Evolutionary conservation across 306 rosid genomes (phyloP), one percentile per base, ranked within the genome.

Genomic region (Astragalus membranaceus): DNA sequence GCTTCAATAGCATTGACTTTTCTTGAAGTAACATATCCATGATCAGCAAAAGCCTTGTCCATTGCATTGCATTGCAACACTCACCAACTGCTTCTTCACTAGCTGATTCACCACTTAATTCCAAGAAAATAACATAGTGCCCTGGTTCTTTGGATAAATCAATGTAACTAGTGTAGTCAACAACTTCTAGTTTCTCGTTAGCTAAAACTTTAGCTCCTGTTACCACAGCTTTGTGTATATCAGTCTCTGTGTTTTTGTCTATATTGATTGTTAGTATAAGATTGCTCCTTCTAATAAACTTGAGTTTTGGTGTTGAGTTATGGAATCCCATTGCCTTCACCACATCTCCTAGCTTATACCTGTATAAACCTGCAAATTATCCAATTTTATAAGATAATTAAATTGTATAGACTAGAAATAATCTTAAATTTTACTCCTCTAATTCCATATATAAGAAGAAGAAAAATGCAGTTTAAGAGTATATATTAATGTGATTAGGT

Each of bases 241-340:
- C 99, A 17, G 53, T 83, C 79, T 95, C 99, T 0, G 95, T 91
- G 85, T 83, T 91, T 87, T 95, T 95, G 88, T 95, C 99, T 0
- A 89, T 95, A 84, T 89, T 85, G 32, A 95, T 75, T 2, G 61
- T 87, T 0, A 89, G 95, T 41, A 95, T 79, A 51, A 95, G 92
- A 64, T 81, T 80, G 44, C 86, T 82, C 26, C 99, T 49, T 16
- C 96, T 61, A 6, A 87, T 60, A 52, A 91, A 95, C 73, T 85
- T 86, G 6, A 95, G 86, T 70, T 89, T 82, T 3, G 99, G 99
- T 5, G 95, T 78, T 17, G 87, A 80, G 84, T 91, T 91, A 63
- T 86, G 86, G 82, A 95, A 91, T 5, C 99, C 92, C 57, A 57
- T 71, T 4, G 91, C 90, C 83, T 85, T 86, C 13, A 95, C 96